Conservation (phyloP, 1,139 yeast genomes). For the Candida frijolesensis region DNA sequence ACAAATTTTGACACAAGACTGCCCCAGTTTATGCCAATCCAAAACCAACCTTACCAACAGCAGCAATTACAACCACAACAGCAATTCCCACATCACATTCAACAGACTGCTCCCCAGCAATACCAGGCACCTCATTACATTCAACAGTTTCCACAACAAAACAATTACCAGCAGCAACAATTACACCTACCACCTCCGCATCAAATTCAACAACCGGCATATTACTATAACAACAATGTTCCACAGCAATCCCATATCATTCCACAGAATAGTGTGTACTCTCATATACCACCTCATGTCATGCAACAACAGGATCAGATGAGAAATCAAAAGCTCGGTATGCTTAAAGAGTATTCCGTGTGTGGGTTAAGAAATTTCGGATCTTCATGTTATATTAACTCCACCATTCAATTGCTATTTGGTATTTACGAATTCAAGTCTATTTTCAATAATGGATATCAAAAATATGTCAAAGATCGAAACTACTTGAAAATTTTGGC, state of each 20-base stretch:
- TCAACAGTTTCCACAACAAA: not conserved
- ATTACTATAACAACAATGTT: not conserved
- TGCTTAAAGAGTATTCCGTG: conserved; percentile 48
- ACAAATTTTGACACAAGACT: not conserved
- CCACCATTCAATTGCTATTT: conserved; percentile 66
- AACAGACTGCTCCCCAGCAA: not conserved
- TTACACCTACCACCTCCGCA: not conserved
- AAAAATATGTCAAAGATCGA: conserved; percentile 40
- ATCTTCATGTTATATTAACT: conserved; percentile 73
- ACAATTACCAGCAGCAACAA: not conserved
- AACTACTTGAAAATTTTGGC: conserved; percentile 25
- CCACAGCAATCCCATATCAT: not conserved
- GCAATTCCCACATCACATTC: not conserved
- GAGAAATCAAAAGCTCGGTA: conserved; percentile 29
- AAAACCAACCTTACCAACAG: not conserved
- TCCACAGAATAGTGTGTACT: not conserved
- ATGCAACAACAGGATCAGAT: conserved; percentile 19
- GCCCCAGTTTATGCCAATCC: not conserved
- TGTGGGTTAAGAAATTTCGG: conserved; percentile 74
- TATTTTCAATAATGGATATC: conserved; percentile 46
- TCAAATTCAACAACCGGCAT: not conserved
- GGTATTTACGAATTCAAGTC: conserved; percentile 49
- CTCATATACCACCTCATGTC: conserved; percentile 19
- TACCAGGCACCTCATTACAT: conserved; percentile 1
- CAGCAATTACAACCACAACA: not conserved